A percentile compares a stretch with the other conserved stretches of the same genome.
phyloP scores from a whole-genome alignment of 2,329 filamentous ascomycete species.

The Dothidotthia symphoricarpi region DNA sequence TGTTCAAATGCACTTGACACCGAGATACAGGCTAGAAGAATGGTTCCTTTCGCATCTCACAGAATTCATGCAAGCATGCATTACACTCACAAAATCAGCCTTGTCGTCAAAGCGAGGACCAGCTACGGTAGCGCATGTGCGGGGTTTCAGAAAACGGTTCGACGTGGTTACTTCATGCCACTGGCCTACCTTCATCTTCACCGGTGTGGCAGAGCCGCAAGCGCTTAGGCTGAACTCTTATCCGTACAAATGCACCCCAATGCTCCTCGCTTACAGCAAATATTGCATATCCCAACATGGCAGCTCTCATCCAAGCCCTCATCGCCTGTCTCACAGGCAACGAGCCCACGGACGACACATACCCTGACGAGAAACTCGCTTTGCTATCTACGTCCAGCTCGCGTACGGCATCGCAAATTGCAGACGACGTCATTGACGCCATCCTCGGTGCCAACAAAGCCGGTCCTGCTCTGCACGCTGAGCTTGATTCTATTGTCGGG shows the following conservation, averaged over 20 bases:
- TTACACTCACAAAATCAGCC: no score
- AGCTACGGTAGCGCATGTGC: background rate
- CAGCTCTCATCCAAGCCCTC: constrained; percentile 12
- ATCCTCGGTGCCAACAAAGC: constrained; percentile 18
- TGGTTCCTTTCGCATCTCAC: no score
- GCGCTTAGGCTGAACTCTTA: constrained; percentile 6
- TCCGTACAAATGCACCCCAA: background rate
- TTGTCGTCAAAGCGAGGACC: background rate
- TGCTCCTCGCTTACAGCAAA: background rate
- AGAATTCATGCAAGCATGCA: no score
- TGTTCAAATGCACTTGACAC: no score
- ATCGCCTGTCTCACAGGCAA: constrained; percentile 13
- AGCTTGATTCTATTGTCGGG: constrained; percentile 28
- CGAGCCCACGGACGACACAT: background rate
- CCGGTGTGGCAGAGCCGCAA: constrained; percentile 6
- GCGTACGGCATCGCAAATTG: constrained; percentile 13
- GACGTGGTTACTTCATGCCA: background rate
- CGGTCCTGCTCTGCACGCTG: constrained; percentile 14
- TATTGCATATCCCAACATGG: constrained; percentile 4
- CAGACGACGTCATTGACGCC: constrained; percentile 18
- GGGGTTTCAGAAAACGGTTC: constrained; percentile 1
- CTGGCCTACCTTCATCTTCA: background rate
- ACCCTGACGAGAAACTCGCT: constrained; percentile 15
- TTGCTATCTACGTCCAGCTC: constrained; percentile 2
- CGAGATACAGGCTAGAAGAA: no score